Conservation (phyloP, 2,329 filamentous ascomycete species). For the Rutstroemia sp. region DNA sequence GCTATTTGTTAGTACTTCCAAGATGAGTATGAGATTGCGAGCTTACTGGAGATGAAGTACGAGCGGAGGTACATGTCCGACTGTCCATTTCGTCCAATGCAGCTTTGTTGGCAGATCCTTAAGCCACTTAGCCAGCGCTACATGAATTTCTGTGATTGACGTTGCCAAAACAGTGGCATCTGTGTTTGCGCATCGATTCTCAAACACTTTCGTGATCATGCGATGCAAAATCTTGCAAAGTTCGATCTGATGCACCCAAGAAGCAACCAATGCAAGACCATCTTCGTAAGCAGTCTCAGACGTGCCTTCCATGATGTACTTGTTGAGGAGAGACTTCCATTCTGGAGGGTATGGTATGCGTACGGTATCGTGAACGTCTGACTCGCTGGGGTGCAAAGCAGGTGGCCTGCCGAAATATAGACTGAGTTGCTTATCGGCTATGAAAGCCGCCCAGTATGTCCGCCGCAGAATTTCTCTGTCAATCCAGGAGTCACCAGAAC, state of each 20-base stretch:
- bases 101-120: conserved; percentile 38
- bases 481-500: conserved; percentile 32
- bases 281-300: conserved; percentile 42
- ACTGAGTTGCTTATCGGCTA: conserved; percentile 43
- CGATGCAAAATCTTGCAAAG: conserved; percentile 41
- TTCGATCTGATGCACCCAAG: conserved; percentile 41
- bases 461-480: conserved; percentile 42
- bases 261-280: conserved; percentile 36
- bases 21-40: not conserved
- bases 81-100: conserved; percentile 45
- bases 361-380: conserved; percentile 42
- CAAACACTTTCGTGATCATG: conserved; percentile 44
- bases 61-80: conserved; percentile 38
- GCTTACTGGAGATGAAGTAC: conserved; percentile 40
- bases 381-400: conserved; percentile 41
- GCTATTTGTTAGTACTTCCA: not conserved
- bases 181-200: conserved; percentile 38
- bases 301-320: conserved; percentile 38
- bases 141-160: conserved; percentile 39
- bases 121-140: conserved; percentile 40
- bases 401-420: conserved; percentile 45
- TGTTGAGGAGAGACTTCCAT: conserved; percentile 40
- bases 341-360: conserved; percentile 42
- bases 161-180: conserved; percentile 36
- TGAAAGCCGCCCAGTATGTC: conserved; percentile 45